Evolutionary conservation across 805 yeast species (phyloP).

Genomic region (Saccharomycopsis javanensis): DNA sequence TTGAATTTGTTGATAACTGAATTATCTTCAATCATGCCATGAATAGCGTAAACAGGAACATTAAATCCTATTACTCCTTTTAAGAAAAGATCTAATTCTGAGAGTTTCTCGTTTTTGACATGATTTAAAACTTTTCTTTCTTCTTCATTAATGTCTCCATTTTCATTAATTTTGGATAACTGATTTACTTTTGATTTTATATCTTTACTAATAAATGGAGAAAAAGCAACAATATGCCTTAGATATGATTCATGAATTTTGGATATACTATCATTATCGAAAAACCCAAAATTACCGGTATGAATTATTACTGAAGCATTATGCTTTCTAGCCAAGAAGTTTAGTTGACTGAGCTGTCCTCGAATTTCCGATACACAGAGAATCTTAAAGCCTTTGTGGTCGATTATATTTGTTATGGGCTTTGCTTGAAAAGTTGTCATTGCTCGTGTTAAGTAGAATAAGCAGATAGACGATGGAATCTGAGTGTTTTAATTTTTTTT

Average conservation of each 20-base stretch:
- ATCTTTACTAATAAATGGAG: conserved; percentile 43
- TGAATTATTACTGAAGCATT: conserved; percentile 49
- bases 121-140: conserved; percentile 26
- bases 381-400: conserved; percentile 28
- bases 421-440: background rate
- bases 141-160: conserved; percentile 30
- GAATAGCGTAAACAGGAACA: conserved; percentile 68
- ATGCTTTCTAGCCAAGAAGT: conserved; percentile 37
- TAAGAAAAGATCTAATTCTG: conserved; percentile 43
- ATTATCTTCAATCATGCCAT: conserved; percentile 70
- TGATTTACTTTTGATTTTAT: conserved; percentile 43
- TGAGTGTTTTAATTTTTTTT: no score
- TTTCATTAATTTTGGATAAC: conserved; percentile 37
- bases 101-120: conserved; percentile 32
- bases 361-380: conserved; percentile 48
- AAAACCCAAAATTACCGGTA: conserved; percentile 75
- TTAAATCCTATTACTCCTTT: conserved; percentile 33
- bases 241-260: conserved; percentile 47
- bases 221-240: conserved; percentile 58
- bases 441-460: background rate
- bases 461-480: no score
- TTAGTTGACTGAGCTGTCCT: conserved; percentile 41
- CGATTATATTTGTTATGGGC: background rate
- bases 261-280: conserved; percentile 46
- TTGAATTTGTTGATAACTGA: conserved; percentile 54